Evolutionary conservation across 2,329 filamentous ascomycete genomes (phyloP).

Genomic region (Colletotrichum lini): DNA sequence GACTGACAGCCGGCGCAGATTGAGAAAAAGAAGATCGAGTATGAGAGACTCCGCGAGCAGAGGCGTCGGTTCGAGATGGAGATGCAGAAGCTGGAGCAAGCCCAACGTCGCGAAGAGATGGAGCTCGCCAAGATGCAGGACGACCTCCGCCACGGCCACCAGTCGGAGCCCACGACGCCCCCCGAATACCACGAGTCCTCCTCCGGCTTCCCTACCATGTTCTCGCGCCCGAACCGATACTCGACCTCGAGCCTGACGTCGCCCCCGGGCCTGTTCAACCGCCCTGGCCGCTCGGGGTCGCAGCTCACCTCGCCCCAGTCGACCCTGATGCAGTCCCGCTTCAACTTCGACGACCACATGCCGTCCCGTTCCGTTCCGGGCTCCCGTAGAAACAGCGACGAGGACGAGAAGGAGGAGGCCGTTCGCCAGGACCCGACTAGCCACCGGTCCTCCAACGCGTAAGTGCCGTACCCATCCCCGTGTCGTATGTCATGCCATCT

Average conservation of each 20-base stretch:
- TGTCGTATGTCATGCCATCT: constrained; percentile 3
- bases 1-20: constrained; percentile 72
- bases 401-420: constrained; percentile 86
- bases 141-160: constrained; percentile 81
- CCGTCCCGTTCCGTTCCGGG: constrained; percentile 89
- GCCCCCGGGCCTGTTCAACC: constrained; percentile 81
- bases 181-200: constrained; percentile 86
- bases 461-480: constrained; percentile 62
- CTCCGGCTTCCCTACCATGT: constrained; percentile 81
- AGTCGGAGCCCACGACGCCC: constrained; percentile 96
- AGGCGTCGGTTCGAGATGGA: constrained; percentile 91
- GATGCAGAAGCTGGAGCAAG: constrained; percentile 89
- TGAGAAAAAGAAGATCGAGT: constrained; percentile 93
- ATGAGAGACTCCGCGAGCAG: constrained; percentile 91
- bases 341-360: constrained; percentile 73
- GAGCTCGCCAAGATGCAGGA: constrained; percentile 90
- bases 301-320: constrained; percentile 84
- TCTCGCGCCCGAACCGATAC: constrained; percentile 89
- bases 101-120: constrained; percentile 85
- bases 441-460: constrained; percentile 83
- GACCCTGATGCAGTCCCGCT: constrained; percentile 71
- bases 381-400: constrained; percentile 91
- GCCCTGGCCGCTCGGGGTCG: constrained; percentile 82
- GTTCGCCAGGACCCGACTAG: constrained; percentile 78
- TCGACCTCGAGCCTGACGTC: constrained; percentile 90